Conservation (phyloP, 495 filamentous ascomycete species). For the Hypoxylon perforatum region DNA sequence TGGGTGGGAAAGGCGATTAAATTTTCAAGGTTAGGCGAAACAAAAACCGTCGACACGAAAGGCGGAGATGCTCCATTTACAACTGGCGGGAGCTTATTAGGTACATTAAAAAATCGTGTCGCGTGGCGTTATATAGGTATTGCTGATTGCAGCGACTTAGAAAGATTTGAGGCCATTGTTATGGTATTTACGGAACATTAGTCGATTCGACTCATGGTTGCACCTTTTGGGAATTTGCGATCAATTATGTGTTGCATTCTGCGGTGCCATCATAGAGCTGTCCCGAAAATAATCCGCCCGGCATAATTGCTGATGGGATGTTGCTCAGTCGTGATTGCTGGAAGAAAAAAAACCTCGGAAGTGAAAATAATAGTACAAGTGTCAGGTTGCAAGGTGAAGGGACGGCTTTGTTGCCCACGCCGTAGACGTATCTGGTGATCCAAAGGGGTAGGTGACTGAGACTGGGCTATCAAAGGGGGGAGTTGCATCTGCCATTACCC, state of each 20-base stretch:
- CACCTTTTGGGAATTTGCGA: conserved; percentile 52
- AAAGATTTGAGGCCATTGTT: conserved; percentile 39
- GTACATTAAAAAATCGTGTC: conserved; percentile 42
- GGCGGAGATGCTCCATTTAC: conserved; percentile 33
- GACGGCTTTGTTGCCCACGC: conserved; percentile 43
- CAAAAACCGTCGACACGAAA: conserved; percentile 30
- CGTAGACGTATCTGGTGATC: conserved; percentile 41
- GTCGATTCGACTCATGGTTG: conserved; percentile 50
- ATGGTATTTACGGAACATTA: conserved; percentile 49
- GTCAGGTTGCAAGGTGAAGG: conserved; percentile 43
- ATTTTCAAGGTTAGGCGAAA: conserved; percentile 20
- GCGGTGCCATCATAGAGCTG: conserved; percentile 50
- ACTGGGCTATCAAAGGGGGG: conserved; percentile 17
- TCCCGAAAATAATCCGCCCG: conserved; percentile 49
- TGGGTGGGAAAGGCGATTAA: conserved; percentile 15
- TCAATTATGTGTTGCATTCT: conserved; percentile 54
- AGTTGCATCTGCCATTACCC: conserved; percentile 37
- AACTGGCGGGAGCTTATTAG: conserved; percentile 40
- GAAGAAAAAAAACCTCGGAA: conserved; percentile 50
- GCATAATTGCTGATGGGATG: conserved; percentile 48
- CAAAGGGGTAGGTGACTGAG: conserved; percentile 26
- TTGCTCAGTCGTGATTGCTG: conserved; percentile 49
- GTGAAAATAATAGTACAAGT: conserved; percentile 52
- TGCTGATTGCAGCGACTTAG: conserved; percentile 45
- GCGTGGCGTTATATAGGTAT: conserved; percentile 38